Base-by-base conservation (phyloP, 2,329 filamentous ascomycete genomes). In the Aspergillus glaucus region DNA sequence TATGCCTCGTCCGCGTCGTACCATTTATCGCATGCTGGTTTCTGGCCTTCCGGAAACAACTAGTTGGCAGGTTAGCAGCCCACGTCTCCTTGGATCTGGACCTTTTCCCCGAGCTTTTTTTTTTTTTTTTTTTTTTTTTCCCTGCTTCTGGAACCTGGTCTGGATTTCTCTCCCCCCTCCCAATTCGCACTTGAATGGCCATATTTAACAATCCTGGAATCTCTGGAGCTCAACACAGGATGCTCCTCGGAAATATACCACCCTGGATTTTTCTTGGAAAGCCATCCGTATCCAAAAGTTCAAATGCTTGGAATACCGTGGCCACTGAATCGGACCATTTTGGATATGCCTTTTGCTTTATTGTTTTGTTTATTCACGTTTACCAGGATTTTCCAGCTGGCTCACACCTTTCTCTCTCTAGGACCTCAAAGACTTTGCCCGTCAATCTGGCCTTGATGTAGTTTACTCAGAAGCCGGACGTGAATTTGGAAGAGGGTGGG, bases 361-460 rank as follows among this genome's bases (percentile, higher is more conserved):
- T 39, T 46, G 30, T 45, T 15, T 40, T 41, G 50, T 41, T 4
- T 26, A 42, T 26, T 19, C 44, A 44, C 44, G 46, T 40, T 43
- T 39, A 48, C 44, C 55, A 47, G 53, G 59, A 56, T 47, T 55
- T 51, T 49, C 48, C 53, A 57, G 75, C 79, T 76, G 75, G 90
- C 87, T 91, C 88, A 93, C 86, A 79, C 80, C 60, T 45, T 81
- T 80, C 81, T 74, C 79, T 79, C 84, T 85, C 75, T 90, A 98
- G 93, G 93, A 98, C 74, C 84, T 98, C 47, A 98, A 98, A 87
- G 93, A 98, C 72, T 98, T 98, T 75, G 93, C 93, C 55, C 90
- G 93, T 68, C 88, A 94, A 72, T 94, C 92, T 71, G 90, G 90
- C 72, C 82, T 95, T 72, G 93, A 97, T 70, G 93, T 98, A 58